Evolutionary conservation across 768 basidiomycete genomes (phyloP), one percentile per base, ranked within the genome.

Genomic region (Hypholoma sublateritium): DNA sequence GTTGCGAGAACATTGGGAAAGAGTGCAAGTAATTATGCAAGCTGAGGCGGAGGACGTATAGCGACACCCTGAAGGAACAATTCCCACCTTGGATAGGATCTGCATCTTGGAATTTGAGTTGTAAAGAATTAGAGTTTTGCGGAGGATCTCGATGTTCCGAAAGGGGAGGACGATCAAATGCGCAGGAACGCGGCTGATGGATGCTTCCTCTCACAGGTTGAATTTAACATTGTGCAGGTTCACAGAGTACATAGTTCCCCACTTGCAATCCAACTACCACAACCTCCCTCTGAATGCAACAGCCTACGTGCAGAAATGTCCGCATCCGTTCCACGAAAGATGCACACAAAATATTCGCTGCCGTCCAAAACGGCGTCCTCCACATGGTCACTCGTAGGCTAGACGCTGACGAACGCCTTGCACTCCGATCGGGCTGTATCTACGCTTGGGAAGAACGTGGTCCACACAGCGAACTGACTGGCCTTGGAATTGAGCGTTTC

Each of bases 401-500:
- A 50, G 90, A 91, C 63, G 83, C 88, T 43, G 87, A 89, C 64
- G 91, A 93, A 66, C 83, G 87, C 45, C 74, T 78, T 16, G 82
- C 83, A 2, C 72, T 88, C 54, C 66, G 70, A 22, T 75, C 80
- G 14, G 82, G 82, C 14, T 82, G 81, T 57, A 74, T 78, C 67
- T 89, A 79, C 70, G 81, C 76, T 62, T 86, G 89, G 90, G 90
- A 91, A 72, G 89, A 91, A 66, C 78, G 89, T 47, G 83, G 83
- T 21, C 86, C 88, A 14, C 83, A 86, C 62, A 81, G 82, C 21
- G 90, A 90, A 69, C 82, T 89, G 13, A 88, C 87, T 2, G 89
- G 89, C 13, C 78, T 90, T 32, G 88, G 89, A 28, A 93, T 93
- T 66, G 91, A 93, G 66, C 81, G 91, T 25, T 93, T 91, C 71